These are phyloP conservation scores for Cicer arietinum DNA, from an alignment of 306 rosid genomes.

Conservation along the genomic window DNA sequence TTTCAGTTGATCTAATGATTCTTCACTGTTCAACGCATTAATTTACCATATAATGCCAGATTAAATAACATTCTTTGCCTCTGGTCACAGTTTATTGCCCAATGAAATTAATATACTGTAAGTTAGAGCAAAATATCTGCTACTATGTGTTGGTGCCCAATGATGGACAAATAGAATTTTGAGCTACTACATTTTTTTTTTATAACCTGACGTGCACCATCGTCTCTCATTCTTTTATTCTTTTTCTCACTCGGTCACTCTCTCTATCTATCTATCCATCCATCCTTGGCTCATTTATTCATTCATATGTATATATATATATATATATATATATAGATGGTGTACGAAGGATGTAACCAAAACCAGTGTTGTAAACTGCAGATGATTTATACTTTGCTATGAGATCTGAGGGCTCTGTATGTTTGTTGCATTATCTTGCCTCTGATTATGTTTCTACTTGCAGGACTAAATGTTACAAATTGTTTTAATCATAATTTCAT, in stretches of 20 bases:
- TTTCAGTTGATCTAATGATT: no score
- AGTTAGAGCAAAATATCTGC: no score
- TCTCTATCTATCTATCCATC: background rate
- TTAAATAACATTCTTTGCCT: no score
- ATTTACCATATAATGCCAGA: no score
- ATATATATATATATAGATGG: background rate
- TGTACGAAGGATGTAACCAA: constrained; percentile 37
- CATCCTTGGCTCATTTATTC: background rate
- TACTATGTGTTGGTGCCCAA: constrained; percentile 21
- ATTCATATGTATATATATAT: background rate
- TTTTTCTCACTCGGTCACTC: background rate
- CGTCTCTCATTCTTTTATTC: background rate
- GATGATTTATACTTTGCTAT: constrained; percentile 38
- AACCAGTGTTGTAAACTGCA: constrained; percentile 12
- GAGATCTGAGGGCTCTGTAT: constrained; percentile 42
- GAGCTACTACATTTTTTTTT: constrained; percentile 34
- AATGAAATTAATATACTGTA: no score
- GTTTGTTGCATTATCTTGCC: background rate
- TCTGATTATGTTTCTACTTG: no score
- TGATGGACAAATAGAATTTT: constrained; percentile 42
- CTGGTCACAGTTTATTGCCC: no score
- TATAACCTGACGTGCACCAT: background rate
- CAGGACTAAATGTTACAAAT: no score
- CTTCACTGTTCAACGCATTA: no score
- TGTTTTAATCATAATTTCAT: no score